Evolutionary conservation across 495 filamentous ascomycete species (phyloP).

Genomic region (Usnea hakonensis): DNA sequence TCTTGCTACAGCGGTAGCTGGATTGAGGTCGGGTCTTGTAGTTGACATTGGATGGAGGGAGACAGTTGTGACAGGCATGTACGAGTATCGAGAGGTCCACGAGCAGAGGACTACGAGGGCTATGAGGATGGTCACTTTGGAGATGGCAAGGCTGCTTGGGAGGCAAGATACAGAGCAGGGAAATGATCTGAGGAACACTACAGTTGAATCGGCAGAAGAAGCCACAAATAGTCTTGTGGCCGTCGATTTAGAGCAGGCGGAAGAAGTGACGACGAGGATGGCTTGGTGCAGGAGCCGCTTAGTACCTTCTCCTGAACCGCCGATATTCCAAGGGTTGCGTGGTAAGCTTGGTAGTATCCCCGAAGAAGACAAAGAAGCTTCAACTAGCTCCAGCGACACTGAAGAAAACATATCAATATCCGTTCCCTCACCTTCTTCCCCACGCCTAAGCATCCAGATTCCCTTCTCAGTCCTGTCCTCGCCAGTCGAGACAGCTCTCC

Average conservation of each 20-base stretch:
- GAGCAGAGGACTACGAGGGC: slow-evolving; percentile 62
- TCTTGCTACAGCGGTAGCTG: slow-evolving; percentile 66
- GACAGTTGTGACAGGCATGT: slow-evolving; percentile 70
- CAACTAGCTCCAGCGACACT: not conserved
- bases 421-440: slow-evolving; percentile 39
- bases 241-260: slow-evolving; percentile 62
- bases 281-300: slow-evolving; percentile 54
- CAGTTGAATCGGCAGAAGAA: slow-evolving; percentile 1
- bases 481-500: slow-evolving; percentile 69
- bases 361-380: slow-evolving; percentile 7
- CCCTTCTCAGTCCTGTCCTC: slow-evolving; percentile 61
- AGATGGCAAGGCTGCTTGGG: slow-evolving; percentile 59
- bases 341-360: not conserved
- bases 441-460: slow-evolving; percentile 44
- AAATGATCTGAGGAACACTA: slow-evolving; percentile 9
- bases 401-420: slow-evolving; percentile 22
- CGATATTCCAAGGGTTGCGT: slow-evolving; percentile 6
- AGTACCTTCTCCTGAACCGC: slow-evolving; percentile 7
- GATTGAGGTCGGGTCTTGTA: slow-evolving; percentile 70
- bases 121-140: slow-evolving; percentile 57
- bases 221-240: slow-evolving; percentile 16
- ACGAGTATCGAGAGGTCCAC: slow-evolving; percentile 76
- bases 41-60: slow-evolving; percentile 91
- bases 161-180: slow-evolving; percentile 17
- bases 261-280: slow-evolving; percentile 65